Base-by-base conservation (phyloP, 345 rosid genomes). In the Brassica cretica region DNA sequence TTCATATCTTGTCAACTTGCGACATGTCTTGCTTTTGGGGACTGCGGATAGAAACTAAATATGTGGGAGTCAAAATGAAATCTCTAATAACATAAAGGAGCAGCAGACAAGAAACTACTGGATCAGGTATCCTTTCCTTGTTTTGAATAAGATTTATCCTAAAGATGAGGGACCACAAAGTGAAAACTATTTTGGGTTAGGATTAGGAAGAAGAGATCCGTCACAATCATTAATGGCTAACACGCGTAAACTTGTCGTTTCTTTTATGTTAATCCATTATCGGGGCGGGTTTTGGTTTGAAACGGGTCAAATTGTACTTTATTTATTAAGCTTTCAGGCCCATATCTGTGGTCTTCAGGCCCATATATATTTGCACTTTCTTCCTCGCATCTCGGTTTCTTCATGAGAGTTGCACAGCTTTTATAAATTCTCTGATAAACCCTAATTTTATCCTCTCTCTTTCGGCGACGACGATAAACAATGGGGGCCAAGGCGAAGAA, bases 401-500 rank as follows among this genome's bases (percentile, higher is more conserved):
- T 33, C 1, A 33, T 6, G 39, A 5, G 37, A 6, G 7, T 33
- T 33, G 1, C 39, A 33, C 39, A 33, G 39, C 39, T 33, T 33
- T 33, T 33, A 33, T 33, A 33, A 30, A 61, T 12, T 32, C 9
- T n/a, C 67, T n/a, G 58, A 30, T 72, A 72, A 79, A 74, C 82
- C 78, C 82, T 79, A 74, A 74, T 53, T 10, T 4, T 2, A 5
- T 5, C 2, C n/a, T 14, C 69, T 4, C 66, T 35, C 12, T 32
- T 2, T 29, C 76, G 39, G 70, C 68, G 70, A 11, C 77, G 55
- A 51, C 72, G 58, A 29, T 8, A 62, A 56, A 32, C 62, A 77
- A 77, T 94, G 97, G 94, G 94, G 68, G 85, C 80, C 27, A 95
- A 91, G 76, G 94, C 83, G 19, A 93, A 84, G 91, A 91, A 90